A percentile compares a stretch with the other conserved stretches of the same genome.
phyloP scores from a whole-genome alignment of 2,329 filamentous ascomycete species.

The Fusarium compactum region DNA sequence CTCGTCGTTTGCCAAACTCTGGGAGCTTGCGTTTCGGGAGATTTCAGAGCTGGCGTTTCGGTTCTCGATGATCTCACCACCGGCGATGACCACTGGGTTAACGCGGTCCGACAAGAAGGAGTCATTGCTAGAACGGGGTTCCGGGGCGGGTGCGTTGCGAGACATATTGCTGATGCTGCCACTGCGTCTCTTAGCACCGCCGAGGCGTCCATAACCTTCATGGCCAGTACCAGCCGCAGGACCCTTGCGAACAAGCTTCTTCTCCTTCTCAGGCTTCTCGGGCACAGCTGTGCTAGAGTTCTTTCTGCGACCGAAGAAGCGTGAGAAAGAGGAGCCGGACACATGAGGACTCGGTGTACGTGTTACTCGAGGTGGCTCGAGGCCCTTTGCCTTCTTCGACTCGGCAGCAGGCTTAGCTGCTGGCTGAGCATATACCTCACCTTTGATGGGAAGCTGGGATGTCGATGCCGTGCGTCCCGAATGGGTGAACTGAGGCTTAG shows the following conservation, averaged over 20 bases:
- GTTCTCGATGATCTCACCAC: slow-evolving; percentile 72
- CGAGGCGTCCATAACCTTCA: slow-evolving; percentile 81
- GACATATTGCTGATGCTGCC: slow-evolving; percentile 65
- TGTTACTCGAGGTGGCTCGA: slow-evolving; percentile 42
- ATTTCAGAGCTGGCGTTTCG: slow-evolving; percentile 65
- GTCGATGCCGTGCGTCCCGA: slow-evolving; percentile 49
- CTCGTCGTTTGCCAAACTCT: slow-evolving; percentile 57
- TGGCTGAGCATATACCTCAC: slow-evolving; percentile 34
- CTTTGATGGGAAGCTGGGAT: slow-evolving; percentile 47
- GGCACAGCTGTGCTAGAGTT: slow-evolving; percentile 60
- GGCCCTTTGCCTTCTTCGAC: slow-evolving; percentile 34
- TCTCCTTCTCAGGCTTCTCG: slow-evolving; percentile 65
- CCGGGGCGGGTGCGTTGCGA: slow-evolving; percentile 62
- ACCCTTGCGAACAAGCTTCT: slow-evolving; percentile 70
- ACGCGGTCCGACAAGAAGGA: slow-evolving; percentile 71
- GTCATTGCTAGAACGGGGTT: slow-evolving; percentile 64
- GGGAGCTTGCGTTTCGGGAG: slow-evolving; percentile 62
- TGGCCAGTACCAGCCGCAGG: slow-evolving; percentile 94
- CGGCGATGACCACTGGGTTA: slow-evolving; percentile 74
- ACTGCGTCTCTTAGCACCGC: slow-evolving; percentile 71
- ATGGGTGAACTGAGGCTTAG: slow-evolving; percentile 51
- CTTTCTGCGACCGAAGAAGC: slow-evolving; percentile 82
- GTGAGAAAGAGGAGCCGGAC: slow-evolving; percentile 68
- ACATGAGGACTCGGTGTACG: slow-evolving; percentile 66
- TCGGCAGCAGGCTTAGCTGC: slow-evolving; percentile 28